Percentiles rank a stretch among this genome's conserved stretches.
These are phyloP conservation scores for Urochloa ruziziensis DNA, from an alignment of 176 grass and related monocot genomes.

Conservation along the genomic window DNA sequence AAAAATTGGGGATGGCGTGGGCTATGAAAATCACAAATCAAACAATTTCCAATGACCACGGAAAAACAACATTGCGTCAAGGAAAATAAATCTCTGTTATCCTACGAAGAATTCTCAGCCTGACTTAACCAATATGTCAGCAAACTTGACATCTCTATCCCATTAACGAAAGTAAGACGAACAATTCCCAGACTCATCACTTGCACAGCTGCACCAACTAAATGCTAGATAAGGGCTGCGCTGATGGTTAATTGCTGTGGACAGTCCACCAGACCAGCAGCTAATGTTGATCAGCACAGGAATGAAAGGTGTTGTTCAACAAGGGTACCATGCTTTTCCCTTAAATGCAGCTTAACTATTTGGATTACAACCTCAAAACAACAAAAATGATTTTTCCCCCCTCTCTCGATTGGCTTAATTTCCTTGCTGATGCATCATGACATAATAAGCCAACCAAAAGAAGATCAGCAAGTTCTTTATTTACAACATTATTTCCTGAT, in stretches of 20 bases:
- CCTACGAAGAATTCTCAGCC: background rate
- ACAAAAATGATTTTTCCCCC: background rate
- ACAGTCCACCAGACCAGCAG: conserved; percentile 40
- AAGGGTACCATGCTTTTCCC: background rate
- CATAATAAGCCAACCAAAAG: background rate
- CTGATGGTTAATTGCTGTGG: conserved; percentile 11
- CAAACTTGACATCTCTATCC: background rate
- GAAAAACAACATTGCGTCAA: background rate
- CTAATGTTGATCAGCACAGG: background rate
- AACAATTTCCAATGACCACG: background rate
- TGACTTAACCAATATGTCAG: background rate
- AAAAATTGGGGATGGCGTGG: background rate
- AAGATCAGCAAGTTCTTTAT: background rate
- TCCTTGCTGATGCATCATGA: background rate
- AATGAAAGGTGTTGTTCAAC: background rate
- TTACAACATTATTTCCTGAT: conserved; percentile 3
- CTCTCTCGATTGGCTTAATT: background rate
- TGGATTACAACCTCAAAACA: background rate
- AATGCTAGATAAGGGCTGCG: conserved; percentile 29
- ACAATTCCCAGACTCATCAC: background rate
- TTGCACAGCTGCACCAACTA: conserved; percentile 28
- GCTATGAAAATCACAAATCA: background rate
- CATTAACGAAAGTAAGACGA: background rate
- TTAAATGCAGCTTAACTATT: conserved; percentile 5
- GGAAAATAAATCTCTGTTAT: background rate